Conservation (phyloP, 2,329 filamentous ascomycete species). For the Fusarium avenaceum region DNA sequence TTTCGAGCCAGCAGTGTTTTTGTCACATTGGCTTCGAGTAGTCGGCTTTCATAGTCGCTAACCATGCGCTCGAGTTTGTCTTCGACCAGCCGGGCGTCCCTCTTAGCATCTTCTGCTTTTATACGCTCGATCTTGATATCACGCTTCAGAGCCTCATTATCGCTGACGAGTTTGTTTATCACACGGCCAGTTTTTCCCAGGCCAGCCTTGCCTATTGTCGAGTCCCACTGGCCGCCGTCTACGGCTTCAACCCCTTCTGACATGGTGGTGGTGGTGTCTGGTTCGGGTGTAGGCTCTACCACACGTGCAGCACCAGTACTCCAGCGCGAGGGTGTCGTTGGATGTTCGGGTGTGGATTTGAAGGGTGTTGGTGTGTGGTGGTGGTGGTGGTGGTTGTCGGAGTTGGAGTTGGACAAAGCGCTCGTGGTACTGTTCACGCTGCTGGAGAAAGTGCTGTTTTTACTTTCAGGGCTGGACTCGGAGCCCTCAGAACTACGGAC, state of each 20-base stretch:
- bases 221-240: slow-evolving; percentile 68
- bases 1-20: slow-evolving; percentile 78
- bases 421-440: slow-evolving; percentile 68
- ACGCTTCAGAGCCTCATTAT: slow-evolving; percentile 82
- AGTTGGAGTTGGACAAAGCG: slow-evolving; percentile 59
- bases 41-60: slow-evolving; percentile 76
- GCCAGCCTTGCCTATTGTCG: slow-evolving; percentile 76
- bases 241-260: slow-evolving; percentile 55
- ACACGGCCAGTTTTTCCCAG: slow-evolving; percentile 81
- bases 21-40: slow-evolving; percentile 78
- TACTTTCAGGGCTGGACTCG: slow-evolving; percentile 61
- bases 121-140: slow-evolving; percentile 77
- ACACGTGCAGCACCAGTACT: slow-evolving; percentile 51
- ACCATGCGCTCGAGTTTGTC: slow-evolving; percentile 78
- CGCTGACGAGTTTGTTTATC: slow-evolving; percentile 84
- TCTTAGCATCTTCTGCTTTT: slow-evolving; percentile 77
- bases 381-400: slow-evolving; percentile 53
- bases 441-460: slow-evolving; percentile 68
- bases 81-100: slow-evolving; percentile 75
- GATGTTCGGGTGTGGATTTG: slow-evolving; percentile 55
- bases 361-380: slow-evolving; percentile 51
- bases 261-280: slow-evolving; percentile 46
- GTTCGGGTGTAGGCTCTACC: slow-evolving; percentile 49
- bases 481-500: slow-evolving; percentile 68
- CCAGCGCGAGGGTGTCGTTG: slow-evolving; percentile 52